These are phyloP conservation scores for Ophiosphaerella narmari DNA, from an alignment of 2,329 filamentous ascomycete species.

Conservation along the genomic window DNA sequence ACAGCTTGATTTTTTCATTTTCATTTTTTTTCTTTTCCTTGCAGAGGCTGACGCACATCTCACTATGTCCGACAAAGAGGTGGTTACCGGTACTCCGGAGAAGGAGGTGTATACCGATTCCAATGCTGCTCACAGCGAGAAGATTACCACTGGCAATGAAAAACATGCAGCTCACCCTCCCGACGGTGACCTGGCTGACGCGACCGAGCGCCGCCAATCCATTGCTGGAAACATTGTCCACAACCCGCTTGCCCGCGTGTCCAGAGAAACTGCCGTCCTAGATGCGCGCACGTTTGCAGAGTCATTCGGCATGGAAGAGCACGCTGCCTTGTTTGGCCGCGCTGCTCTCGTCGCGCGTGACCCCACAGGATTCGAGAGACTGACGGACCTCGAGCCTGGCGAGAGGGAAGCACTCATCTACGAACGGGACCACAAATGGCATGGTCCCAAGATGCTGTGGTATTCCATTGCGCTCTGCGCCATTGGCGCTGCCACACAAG, in stretches of 20 bases:
- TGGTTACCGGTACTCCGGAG: background rate
- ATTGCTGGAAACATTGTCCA: conserved; percentile 53
- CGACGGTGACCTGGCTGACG: background rate
- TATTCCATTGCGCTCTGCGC: conserved; percentile 71
- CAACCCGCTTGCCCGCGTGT: conserved; percentile 56
- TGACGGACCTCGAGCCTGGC: conserved; percentile 63
- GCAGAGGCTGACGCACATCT: background rate
- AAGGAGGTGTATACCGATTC: conserved; percentile 4
- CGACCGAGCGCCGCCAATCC: conserved; percentile 36
- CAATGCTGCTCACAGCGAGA: conserved; percentile 6
- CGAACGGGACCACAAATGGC: conserved; percentile 69
- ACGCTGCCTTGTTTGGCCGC: conserved; percentile 64
- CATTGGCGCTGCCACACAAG: conserved; percentile 69
- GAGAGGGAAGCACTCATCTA: conserved; percentile 65
- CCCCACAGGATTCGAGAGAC: conserved; percentile 64
- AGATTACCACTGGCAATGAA: background rate
- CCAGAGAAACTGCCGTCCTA: conserved; percentile 55
- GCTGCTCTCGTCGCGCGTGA: conserved; percentile 77
- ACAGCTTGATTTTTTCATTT: background rate
- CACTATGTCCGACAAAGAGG: conserved; percentile 4
- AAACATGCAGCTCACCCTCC: background rate
- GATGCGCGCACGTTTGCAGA: conserved; percentile 67
- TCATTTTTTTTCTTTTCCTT: background rate
- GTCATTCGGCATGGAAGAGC: conserved; percentile 62
- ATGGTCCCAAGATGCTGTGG: conserved; percentile 62